Conservation (phyloP, 2,329 filamentous ascomycete species). For the Penicillium sumatraense region DNA sequence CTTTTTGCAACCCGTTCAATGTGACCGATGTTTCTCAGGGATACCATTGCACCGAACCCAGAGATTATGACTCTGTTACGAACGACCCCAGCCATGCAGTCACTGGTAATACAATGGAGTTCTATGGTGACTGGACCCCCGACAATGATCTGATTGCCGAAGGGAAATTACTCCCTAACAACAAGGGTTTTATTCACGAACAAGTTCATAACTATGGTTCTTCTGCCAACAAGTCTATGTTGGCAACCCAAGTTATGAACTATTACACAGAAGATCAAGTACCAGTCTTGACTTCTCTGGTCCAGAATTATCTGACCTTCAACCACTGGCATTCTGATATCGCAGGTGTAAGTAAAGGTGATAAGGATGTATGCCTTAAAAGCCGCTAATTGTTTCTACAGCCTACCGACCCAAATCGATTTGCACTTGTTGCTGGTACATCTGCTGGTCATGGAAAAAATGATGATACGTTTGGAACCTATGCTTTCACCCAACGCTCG, state of each 20-base stretch:
- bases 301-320: slow-evolving; percentile 47
- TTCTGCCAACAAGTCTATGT: slow-evolving; percentile 31
- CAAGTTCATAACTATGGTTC: slow-evolving; percentile 41
- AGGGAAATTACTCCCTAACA: slow-evolving; percentile 34
- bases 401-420: slow-evolving; percentile 50
- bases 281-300: slow-evolving; percentile 44
- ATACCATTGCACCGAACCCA: slow-evolving; percentile 34
- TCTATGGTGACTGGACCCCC: slow-evolving; percentile 46
- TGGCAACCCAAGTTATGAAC: slow-evolving; percentile 46
- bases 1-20: slow-evolving; percentile 16
- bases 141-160: slow-evolving; percentile 40
- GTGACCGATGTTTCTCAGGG: slow-evolving; percentile 30
- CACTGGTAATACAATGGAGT: slow-evolving; percentile 50
- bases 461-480: slow-evolving; percentile 31
- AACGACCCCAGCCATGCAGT: slow-evolving; percentile 49
- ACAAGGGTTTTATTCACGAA: slow-evolving; percentile 47
- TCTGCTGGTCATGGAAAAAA: slow-evolving; percentile 36
- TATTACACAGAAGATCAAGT: slow-evolving; percentile 50
- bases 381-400: slow-evolving; percentile 14
- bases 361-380: background rate
- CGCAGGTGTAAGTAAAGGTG: slow-evolving; percentile 40
- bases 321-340: slow-evolving; percentile 51
- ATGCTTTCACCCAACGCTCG: slow-evolving; percentile 33
- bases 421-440: slow-evolving; percentile 34
- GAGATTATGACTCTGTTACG: slow-evolving; percentile 45